Evolutionary conservation across 2,329 filamentous ascomycete genomes (phyloP), one percentile per base, ranked within the genome.

Genomic region (Colletotrichum sp.): DNA sequence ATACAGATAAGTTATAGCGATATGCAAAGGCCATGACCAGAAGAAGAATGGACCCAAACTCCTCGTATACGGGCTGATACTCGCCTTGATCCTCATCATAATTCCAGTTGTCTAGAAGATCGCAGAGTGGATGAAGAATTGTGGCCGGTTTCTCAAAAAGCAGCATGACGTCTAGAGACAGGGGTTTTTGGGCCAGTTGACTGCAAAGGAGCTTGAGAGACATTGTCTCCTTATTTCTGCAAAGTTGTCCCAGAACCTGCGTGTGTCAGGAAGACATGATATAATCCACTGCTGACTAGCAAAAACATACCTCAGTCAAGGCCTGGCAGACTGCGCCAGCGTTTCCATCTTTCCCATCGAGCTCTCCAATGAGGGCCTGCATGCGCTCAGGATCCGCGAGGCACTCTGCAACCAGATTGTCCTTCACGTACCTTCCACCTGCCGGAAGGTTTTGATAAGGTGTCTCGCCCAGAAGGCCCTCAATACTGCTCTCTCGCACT

Each of bases 261-360:
- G 26, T 6, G 15, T n/a, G 65, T 78, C 13, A 76, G 28, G 34
- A 16, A 62, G 6, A n/a, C 21, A 16, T 52, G n/a, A 16, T 13
- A 52, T 13, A 18, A 62, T 73, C 43, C 32, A 34, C 18, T 24
- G 66, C 21, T 8, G 16, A 26, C 24, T 30, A 4, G 21, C 5
- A 16, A 43, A 43, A 24, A 71, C 88, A 79, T 82, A 93, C 93
- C 86, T 95, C 94, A 52, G 93, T 91, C 60, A 96, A 87, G 4
- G 96, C 96, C 76, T 93, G 92, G 66, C 94, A 94, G 21, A 97
- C 95, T 3, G 95, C 95, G 3, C 95, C 95, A 4, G 95, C 95
- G 83, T 98, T 98, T 2, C 96, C 96, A 80, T 98, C 95, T 90
- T 97, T 96, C 66, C 93, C 94, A 72, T 98, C 95, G 28, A 99